phyloP scores from a whole-genome alignment of 2,329 filamentous ascomycete genomes.

The Zopfia rhizophila region DNA sequence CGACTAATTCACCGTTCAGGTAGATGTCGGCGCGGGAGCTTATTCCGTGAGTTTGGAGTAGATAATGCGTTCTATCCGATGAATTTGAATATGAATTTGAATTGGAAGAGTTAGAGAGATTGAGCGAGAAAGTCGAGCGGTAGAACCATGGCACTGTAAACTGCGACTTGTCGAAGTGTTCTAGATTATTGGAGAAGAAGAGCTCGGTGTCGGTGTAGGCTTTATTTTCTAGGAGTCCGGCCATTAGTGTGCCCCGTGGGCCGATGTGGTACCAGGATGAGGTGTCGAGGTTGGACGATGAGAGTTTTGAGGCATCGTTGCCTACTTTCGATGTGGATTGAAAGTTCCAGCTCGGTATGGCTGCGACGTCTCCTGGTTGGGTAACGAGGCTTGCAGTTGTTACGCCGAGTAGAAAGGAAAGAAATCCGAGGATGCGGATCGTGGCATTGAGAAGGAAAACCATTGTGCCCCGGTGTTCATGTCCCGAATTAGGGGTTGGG shows the following conservation, averaged over 20 bases:
- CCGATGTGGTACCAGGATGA: slow-evolving; percentile 64
- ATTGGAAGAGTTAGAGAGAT: no score
- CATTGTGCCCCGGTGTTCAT: no score
- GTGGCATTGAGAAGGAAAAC: neutral
- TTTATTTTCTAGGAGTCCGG: slow-evolving; percentile 63
- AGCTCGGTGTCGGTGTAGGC: slow-evolving; percentile 64
- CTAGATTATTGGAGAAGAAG: slow-evolving; percentile 66
- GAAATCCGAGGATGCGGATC: neutral
- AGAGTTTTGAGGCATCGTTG: slow-evolving; percentile 28
- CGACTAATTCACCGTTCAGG: slow-evolving; percentile 66
- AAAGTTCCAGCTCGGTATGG: slow-evolving; percentile 35
- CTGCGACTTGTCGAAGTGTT: slow-evolving; percentile 56
- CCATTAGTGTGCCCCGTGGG: slow-evolving; percentile 66
- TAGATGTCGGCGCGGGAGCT: slow-evolving; percentile 69
- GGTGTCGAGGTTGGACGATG: slow-evolving; percentile 49
- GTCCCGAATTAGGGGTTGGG: no score
- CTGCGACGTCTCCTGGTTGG: slow-evolving; percentile 12
- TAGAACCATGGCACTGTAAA: slow-evolving; percentile 70
- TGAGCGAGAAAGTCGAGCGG: slow-evolving; percentile 62
- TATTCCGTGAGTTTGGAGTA: slow-evolving; percentile 69
- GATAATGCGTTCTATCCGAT: slow-evolving; percentile 58
- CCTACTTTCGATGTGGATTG: slow-evolving; percentile 23
- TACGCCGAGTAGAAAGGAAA: neutral
- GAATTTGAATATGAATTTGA: no score
- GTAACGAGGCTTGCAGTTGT: slow-evolving; percentile 13